A percentile compares a stretch with the other conserved stretches of the same genome.
phyloP scores from a whole-genome alignment of 2,329 filamentous ascomycete species.

The Coniochaeta prunicola region DNA sequence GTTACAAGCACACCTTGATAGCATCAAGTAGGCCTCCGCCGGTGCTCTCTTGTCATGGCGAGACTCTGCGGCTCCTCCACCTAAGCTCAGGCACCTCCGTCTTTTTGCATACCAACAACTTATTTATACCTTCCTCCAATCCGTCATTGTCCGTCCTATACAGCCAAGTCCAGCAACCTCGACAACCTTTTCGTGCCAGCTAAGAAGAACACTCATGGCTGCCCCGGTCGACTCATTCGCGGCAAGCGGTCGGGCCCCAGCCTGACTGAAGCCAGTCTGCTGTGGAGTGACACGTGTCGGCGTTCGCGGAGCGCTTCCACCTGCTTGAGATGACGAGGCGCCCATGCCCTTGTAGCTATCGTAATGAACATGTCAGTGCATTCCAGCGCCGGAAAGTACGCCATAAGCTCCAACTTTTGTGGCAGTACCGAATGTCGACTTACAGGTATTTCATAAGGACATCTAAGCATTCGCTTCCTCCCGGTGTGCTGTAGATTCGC shows the following conservation, averaged over 20 bases:
- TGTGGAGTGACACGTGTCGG: conserved; percentile 58
- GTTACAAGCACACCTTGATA: background rate
- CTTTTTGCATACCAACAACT: background rate
- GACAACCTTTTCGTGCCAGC: conserved; percentile 98
- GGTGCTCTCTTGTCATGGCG: background rate
- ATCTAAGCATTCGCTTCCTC: conserved; percentile 79
- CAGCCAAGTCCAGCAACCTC: conserved; percentile 87
- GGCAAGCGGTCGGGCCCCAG: conserved; percentile 46
- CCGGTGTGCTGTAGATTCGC: conserved; percentile 69
- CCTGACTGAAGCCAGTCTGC: conserved; percentile 82
- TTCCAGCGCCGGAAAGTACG: background rate
- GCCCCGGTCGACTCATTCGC: conserved; percentile 66
- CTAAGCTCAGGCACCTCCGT: background rate
- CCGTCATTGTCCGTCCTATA: conserved; percentile 92
- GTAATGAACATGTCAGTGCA: background rate
- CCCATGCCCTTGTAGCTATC: conserved; percentile 86
- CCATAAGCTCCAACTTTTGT: background rate
- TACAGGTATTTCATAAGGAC: conserved; percentile 98
- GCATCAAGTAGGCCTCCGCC: background rate
- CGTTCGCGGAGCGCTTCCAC: conserved; percentile 36
- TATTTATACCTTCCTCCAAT: conserved; percentile 77
- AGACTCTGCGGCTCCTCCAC: background rate
- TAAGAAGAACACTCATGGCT: conserved; percentile 92
- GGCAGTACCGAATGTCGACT: conserved; percentile 19
- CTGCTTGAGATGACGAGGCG: conserved; percentile 22